These are phyloP conservation scores for Amylostereum areolatum DNA, from an alignment of 1,284 basidiomycete species.

Conservation along the genomic window DNA sequence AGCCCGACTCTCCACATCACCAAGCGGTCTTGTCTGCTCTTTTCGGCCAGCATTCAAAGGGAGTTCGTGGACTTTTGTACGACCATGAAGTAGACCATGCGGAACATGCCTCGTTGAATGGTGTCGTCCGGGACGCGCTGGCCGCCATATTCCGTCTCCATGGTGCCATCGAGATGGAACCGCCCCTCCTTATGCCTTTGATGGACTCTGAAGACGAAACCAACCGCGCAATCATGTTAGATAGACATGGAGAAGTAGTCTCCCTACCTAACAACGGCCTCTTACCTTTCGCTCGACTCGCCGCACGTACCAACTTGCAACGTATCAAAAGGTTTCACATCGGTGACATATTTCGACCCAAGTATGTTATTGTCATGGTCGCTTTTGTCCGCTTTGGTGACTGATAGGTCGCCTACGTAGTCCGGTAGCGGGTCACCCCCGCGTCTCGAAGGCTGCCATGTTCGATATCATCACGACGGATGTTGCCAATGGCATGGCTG, in stretches of 20 bases:
- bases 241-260: slow-evolving; percentile 78
- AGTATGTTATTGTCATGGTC: slow-evolving; percentile 33
- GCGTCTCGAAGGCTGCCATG: slow-evolving; percentile 62
- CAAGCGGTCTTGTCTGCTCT: slow-evolving; percentile 66
- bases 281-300: slow-evolving; percentile 80
- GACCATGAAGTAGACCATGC: slow-evolving; percentile 67
- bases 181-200: slow-evolving; percentile 78
- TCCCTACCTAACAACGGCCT: slow-evolving; percentile 75
- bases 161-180: slow-evolving; percentile 84
- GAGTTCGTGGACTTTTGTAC: slow-evolving; percentile 73
- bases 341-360: slow-evolving; percentile 62
- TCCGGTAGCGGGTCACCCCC: slow-evolving; percentile 63
- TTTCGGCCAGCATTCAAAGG: slow-evolving; percentile 64
- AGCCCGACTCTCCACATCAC: slow-evolving; percentile 68
- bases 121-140: slow-evolving; percentile 74
- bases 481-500: slow-evolving; percentile 49
- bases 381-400: neutral
- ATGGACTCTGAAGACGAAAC: slow-evolving; percentile 54
- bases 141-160: slow-evolving; percentile 79
- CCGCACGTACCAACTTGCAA: slow-evolving; percentile 66
- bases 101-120: slow-evolving; percentile 70
- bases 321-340: slow-evolving; percentile 92
- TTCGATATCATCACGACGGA: slow-evolving; percentile 79
- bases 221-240: slow-evolving; percentile 70
- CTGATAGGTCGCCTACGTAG: slow-evolving; percentile 26